Percentiles rank a stretch among this genome's conserved stretches.
Conservation (phyloP, 2,329 filamentous ascomycete genomes). For the Pseudocercospora crystallina region DNA sequence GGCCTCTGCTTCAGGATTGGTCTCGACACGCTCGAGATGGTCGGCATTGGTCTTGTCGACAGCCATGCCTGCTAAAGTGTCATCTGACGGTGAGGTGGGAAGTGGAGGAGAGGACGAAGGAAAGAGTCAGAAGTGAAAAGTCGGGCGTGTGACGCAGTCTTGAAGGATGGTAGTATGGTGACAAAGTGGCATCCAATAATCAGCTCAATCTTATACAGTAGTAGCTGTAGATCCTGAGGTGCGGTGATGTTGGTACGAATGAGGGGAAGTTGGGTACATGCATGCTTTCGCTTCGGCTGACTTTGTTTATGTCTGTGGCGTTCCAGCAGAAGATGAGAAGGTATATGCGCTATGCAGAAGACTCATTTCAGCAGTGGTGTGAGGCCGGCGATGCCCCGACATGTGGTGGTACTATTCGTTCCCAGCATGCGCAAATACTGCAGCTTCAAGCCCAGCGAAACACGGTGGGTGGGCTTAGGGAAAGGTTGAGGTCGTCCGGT, state of each 20-base stretch:
- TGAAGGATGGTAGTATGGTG: not conserved
- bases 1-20: conserved; percentile 30
- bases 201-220: no score
- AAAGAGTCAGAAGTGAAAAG: not conserved
- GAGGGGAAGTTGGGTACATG: not conserved
- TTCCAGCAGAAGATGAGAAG: conserved; percentile 9
- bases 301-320: conserved; percentile 10
- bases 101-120: not conserved
- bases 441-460: conserved; percentile 5
- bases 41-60: conserved; percentile 21
- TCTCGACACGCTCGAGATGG: conserved; percentile 25
- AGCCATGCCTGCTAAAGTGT: conserved; percentile 16
- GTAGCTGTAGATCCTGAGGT: not conserved
- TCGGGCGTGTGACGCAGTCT: not conserved
- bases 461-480: not conserved
- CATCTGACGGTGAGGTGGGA: conserved; percentile 1
- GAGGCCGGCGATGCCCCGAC: conserved; percentile 10
- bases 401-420: conserved; percentile 14
- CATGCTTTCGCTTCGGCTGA: no score
- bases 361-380: not conserved
- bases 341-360: not conserved
- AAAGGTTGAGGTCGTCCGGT: not conserved
- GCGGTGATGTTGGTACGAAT: conserved; percentile 2
- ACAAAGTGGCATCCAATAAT: no score
- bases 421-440: conserved; percentile 7